Percentiles rank a stretch among this genome's conserved stretches.
These are phyloP conservation scores for Sordariomycetes sp. DNA, from an alignment of 2,329 filamentous ascomycete genomes.

Conservation along the genomic window DNA sequence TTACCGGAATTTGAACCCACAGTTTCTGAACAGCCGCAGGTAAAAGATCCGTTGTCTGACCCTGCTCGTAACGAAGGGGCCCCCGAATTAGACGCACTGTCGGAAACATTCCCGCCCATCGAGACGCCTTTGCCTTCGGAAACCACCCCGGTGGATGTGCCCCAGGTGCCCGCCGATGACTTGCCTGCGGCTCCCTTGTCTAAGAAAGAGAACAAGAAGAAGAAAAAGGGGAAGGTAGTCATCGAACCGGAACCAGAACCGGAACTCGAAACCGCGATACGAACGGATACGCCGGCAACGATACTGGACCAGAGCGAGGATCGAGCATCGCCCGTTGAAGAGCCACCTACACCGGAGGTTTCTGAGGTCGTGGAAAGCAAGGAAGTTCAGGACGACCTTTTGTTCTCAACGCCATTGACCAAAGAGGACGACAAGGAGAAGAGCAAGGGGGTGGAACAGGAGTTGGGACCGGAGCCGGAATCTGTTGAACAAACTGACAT, in stretches of 20 bases:
- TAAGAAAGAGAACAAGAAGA: slow-evolving; percentile 6
- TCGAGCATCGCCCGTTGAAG: background rate
- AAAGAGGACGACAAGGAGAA: slow-evolving; percentile 7
- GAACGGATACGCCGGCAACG: background rate
- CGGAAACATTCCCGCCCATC: background rate
- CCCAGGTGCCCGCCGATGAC: background rate
- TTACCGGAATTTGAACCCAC: background rate
- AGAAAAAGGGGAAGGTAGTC: slow-evolving; percentile 8
- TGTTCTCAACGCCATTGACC: background rate
- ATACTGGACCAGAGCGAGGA: background rate
- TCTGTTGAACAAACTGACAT: background rate
- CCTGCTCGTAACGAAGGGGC: background rate
- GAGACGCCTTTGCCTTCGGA: background rate
- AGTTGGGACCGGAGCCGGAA: background rate
- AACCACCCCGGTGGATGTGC: background rate
- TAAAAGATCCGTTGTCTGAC: background rate
- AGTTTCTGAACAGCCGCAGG: background rate
- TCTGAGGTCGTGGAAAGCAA: background rate
- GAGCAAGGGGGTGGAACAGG: slow-evolving; percentile 6
- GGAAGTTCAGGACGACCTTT: background rate
- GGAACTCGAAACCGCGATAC: background rate
- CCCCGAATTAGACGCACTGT: background rate
- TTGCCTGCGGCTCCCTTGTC: background rate
- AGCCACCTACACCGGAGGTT: background rate
- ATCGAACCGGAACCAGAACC: background rate